These are phyloP conservation scores for Barnettozyma botsteinii DNA, from an alignment of 805 yeast genomes.

Conservation along the genomic window DNA sequence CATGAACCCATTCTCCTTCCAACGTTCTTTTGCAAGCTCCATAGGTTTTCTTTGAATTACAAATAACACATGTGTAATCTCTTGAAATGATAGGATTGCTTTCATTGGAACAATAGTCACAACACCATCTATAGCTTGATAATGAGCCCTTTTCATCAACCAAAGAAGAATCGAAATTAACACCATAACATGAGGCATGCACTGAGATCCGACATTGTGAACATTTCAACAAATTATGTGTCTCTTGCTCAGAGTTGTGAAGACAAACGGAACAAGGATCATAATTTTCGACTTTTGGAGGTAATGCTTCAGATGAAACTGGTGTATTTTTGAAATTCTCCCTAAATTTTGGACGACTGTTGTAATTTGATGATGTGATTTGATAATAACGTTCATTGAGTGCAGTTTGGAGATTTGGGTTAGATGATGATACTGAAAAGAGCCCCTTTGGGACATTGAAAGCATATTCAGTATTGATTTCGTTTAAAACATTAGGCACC, in stretches of 20 bases:
- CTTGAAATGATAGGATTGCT: slow-evolving; percentile 53
- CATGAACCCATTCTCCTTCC: slow-evolving; percentile 73
- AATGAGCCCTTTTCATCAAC: slow-evolving; percentile 6
- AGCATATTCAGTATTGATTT: too few species aligned
- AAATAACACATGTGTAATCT: slow-evolving; percentile 59
- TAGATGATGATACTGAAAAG: not conserved
- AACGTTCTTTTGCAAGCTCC: slow-evolving; percentile 55
- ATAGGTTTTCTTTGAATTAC: slow-evolving; percentile 29
- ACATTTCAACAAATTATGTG: slow-evolving; percentile 48
- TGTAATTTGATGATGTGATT: slow-evolving; percentile 12
- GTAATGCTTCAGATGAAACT: too few species aligned
- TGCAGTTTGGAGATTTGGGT: slow-evolving; percentile 8
- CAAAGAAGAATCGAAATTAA: slow-evolving; percentile 18
- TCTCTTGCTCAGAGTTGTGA: slow-evolving; percentile 15
- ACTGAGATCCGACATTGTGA: slow-evolving; percentile 61
- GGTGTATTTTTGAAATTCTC: slow-evolving; percentile 6
- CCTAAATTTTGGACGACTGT: slow-evolving; percentile 17
- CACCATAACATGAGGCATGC: slow-evolving; percentile 69
- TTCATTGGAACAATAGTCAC: slow-evolving; percentile 75
- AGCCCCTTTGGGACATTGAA: too few species aligned
- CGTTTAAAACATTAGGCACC: slow-evolving; percentile 7
- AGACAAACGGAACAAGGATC: slow-evolving; percentile 63
- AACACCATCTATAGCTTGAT: slow-evolving; percentile 53
- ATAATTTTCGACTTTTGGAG: too few species aligned
- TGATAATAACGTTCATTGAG: slow-evolving; percentile 16